These are phyloP conservation scores for Ganoderma leucocontextum DNA, from an alignment of 1,284 basidiomycete genomes.

Conservation along the genomic window DNA sequence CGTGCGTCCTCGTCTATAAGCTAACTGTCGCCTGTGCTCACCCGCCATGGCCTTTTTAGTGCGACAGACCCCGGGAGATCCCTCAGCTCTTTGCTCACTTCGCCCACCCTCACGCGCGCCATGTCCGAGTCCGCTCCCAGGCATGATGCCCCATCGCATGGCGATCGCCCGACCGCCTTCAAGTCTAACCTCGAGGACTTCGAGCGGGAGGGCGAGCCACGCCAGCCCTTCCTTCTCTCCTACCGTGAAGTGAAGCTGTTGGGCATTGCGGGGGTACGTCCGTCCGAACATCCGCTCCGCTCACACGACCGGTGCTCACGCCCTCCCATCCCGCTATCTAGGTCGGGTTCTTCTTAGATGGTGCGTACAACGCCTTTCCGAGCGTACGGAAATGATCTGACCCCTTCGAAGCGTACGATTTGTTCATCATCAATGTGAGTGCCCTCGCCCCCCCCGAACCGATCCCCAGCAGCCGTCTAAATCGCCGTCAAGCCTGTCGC, in stretches of 20 bases:
- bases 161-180: conserved; percentile 19
- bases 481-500: conserved; percentile 61
- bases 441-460: conserved; percentile 2
- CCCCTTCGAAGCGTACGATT: conserved; percentile 64
- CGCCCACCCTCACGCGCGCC: conserved; percentile 10
- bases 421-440: conserved; percentile 79
- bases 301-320: conserved; percentile 25
- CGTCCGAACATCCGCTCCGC: not conserved
- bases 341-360: conserved; percentile 78
- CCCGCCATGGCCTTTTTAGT: conserved; percentile 12
- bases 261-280: conserved; percentile 65
- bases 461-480: not conserved
- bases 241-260: conserved; percentile 62
- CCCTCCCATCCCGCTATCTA: conserved; percentile 33
- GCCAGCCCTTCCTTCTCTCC: conserved; percentile 56
- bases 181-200: conserved; percentile 52
- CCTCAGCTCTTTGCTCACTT: not conserved
- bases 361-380: conserved; percentile 44
- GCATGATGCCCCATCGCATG: conserved; percentile 11
- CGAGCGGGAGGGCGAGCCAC: conserved; percentile 51
- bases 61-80: not conserved
- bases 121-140: conserved; percentile 17
- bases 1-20: conserved; percentile 14
- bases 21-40: conserved; percentile 5
- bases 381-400: conserved; percentile 8